A percentile compares a stretch with the other conserved stretches of the same genome.
These are phyloP conservation scores for Colletotrichum sp. DNA, from an alignment of 2,329 filamentous ascomycete genomes.

Conservation along the genomic window DNA sequence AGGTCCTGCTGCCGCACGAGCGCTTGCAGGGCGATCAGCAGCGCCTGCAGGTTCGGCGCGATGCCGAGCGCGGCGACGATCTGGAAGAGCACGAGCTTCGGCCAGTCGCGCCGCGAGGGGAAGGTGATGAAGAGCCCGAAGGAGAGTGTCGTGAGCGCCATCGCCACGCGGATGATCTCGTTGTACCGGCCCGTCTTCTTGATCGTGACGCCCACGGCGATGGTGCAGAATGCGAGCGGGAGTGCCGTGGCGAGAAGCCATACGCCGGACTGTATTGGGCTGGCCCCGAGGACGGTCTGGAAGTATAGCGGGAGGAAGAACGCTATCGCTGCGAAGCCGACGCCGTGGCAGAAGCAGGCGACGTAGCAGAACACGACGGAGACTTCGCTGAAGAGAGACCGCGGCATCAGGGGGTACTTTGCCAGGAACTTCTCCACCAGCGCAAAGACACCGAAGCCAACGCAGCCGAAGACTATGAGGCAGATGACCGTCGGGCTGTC, in stretches of 20 bases:
- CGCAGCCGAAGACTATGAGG: conserved; percentile 74
- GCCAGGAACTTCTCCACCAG: conserved; percentile 77
- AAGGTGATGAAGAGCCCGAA: conserved; percentile 70
- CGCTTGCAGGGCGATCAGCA: conserved; percentile 72
- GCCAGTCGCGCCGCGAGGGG: conserved; percentile 57
- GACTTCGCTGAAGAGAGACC: conserved; percentile 69
- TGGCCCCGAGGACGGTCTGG: conserved; percentile 73
- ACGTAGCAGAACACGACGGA: conserved; percentile 71
- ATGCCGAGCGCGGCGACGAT: conserved; percentile 68
- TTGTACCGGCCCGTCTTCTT: conserved; percentile 72
- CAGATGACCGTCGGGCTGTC: conserved; percentile 76
- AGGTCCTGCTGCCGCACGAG: conserved; percentile 67
- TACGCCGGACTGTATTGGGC: conserved; percentile 74
- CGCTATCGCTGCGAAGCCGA: conserved; percentile 77
- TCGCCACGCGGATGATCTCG: conserved; percentile 62
- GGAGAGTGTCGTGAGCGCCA: conserved; percentile 66
- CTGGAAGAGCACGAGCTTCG: conserved; percentile 65
- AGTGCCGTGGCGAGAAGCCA: conserved; percentile 76
- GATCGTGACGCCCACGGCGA: conserved; percentile 60
- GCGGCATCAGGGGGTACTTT: conserved; percentile 79
- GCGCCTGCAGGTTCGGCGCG: conserved; percentile 73
- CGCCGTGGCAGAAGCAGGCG: conserved; percentile 75
- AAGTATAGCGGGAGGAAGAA: conserved; percentile 90
- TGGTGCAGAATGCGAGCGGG: conserved; percentile 68
- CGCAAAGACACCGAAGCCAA: conserved; percentile 70